Evolutionary conservation across 2,329 filamentous ascomycete genomes (phyloP).

Genomic region (Penicillium nordicum): DNA sequence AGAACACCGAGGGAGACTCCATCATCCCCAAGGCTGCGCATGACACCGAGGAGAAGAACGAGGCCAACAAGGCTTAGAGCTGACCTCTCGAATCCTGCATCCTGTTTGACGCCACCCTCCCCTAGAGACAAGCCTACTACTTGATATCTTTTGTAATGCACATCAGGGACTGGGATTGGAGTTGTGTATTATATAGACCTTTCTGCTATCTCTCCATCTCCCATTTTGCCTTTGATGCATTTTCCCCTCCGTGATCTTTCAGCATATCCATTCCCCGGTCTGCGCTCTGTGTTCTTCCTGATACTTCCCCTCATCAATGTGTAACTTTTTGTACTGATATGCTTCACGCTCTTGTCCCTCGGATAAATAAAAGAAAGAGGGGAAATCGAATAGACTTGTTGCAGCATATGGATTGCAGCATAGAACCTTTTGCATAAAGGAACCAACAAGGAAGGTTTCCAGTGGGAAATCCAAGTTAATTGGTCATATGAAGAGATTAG

Average conservation of each 20-base stretch:
- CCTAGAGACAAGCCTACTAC: constrained; percentile 2
- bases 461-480: background rate
- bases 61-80: constrained; percentile 19
- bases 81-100: constrained; percentile 11
- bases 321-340: constrained; percentile 33
- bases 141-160: constrained; percentile 9
- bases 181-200: constrained; percentile 27
- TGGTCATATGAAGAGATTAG: too few relatives aligned
- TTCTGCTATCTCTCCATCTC: constrained; percentile 16
- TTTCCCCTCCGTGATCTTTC: constrained; percentile 17
- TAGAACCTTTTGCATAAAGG: background rate
- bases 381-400: constrained; percentile 30
- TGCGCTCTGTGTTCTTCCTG: constrained; percentile 18
- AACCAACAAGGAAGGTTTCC: background rate
- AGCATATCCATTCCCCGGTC: constrained; percentile 24
- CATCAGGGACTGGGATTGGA: constrained; percentile 13
- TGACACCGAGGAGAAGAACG: constrained; percentile 37
- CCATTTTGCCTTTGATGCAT: constrained; percentile 7
- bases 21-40: constrained; percentile 51
- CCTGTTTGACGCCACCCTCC: constrained; percentile 9
- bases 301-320: constrained; percentile 13
- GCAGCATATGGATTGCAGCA: constrained; percentile 7
- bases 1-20: constrained; percentile 41
- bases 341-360: constrained; percentile 15
- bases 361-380: constrained; percentile 15